Base-by-base conservation (phyloP, 2,329 filamentous ascomycete genomes). In the Exophiala viscosa region DNA sequence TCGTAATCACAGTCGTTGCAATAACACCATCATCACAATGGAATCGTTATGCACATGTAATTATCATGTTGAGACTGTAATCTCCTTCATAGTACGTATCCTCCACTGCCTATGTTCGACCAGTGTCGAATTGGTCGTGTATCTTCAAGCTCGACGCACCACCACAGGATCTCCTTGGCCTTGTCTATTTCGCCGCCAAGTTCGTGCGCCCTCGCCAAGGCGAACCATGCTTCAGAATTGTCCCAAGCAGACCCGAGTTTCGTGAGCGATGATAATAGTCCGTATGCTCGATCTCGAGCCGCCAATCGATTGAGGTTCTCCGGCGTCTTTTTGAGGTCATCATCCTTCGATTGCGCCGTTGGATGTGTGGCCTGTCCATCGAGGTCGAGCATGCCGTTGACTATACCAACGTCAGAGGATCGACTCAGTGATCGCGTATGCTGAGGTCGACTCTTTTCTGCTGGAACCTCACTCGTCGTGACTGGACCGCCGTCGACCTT, bases 111-210 rank as follows among this genome's bases (percentile, higher is more conserved):
- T 23, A 90, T 78, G 60, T 80, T 84, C n/a, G 76, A 79, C 93
- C 92, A 97, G 53, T 82, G 80, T 52, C 93, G 82, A 43, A 96
- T 80, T 0, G 86, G 89, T 59, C 82, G 83, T 6, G 83, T 84
- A 67, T 99, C 92, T 67, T 97, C 93, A 28, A 99, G 76, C 70
- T 96, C 90, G 10, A 99, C 88, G 63, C 91, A 95, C 90, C 92
- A 97, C 93, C 93, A 97, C 5, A 97, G 78, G 41, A 91, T 90
- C 62, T 93, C 87, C 73, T 91, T 95, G 11, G 93, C 87, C 74
- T 92, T 95, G 34, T 93, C 88, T 1, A 83, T 71, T 73, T 96
- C 88, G 0, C 87, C 88, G 52, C 88, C 88, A 66, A 90, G 83
- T 70, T 99, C 93, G 65, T 96, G 88, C 8, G 89, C 90, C 58